Base-by-base conservation (phyloP, 129 eudicot species). In the Pseudognaphalium luteoalbum region DNA sequence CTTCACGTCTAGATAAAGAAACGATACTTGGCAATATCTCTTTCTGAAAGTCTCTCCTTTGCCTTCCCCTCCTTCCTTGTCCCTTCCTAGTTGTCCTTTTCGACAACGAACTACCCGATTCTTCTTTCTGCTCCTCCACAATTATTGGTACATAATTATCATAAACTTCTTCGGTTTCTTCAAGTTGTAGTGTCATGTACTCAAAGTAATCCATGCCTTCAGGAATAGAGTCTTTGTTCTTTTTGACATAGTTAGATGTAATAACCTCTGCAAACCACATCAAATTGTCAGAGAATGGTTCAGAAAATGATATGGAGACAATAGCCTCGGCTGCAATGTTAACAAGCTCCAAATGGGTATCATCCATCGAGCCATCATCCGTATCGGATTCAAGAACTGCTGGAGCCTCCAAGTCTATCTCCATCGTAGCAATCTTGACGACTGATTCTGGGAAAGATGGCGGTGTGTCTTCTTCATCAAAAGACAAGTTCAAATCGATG, bases 181-280 rank as follows among this genome's bases (percentile, higher is more conserved):
- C 74, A 80, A 89, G 75, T 72, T 80, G 85, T 35, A 92, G 42
- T 25, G 97, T 87, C 97, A 89, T 87, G 85, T 78, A 85, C 80
- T 92, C 97, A 32, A 92, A 92, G 85, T 85, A 80, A 87, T 92
- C 97, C 87, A 89, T 77, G 4, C 85, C 86, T 35, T 85, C 81
- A 10, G 90, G 92, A 64, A 84, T 39, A 20, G 78, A 64, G 4
- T 85, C 90, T 42, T 65, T 41, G 25, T n/a, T 54, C 81, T 77
- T 81, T 33, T 68, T 75, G 35, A 67, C 68, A 52, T 4, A 20
- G 47, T 58, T 25, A 51, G 86, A 87, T 47, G 85, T 85, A 65
- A 88, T 39, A 54, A 92, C 81, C 7, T 82, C 92, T 0, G 92
- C 96, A 42, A 92, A 84, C 96, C 89, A 89, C 59, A 71, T 57